Evolutionary conservation across 495 filamentous ascomycete genomes (phyloP).

Genomic region (Aspergillus nanangensis): DNA sequence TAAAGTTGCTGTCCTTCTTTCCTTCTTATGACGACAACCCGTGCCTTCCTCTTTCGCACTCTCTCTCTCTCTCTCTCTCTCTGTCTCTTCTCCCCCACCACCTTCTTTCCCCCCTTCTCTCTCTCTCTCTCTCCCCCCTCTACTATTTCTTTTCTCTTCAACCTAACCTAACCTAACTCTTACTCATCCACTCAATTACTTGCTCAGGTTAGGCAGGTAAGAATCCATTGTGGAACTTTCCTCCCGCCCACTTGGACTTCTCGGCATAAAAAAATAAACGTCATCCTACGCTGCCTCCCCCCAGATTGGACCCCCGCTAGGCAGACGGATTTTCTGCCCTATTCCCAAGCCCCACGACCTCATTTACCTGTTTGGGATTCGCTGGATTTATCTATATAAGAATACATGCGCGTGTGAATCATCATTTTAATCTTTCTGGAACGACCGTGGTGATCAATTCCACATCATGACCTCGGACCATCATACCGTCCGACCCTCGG

Average conservation of each 20-base stretch:
- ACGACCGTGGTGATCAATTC: constrained; percentile 5
- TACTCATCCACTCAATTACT: neutral
- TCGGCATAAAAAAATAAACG: constrained; percentile 6
- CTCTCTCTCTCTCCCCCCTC: constrained; percentile 2
- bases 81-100: neutral
- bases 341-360: constrained; percentile 5
- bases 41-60: neutral
- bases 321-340: constrained; percentile 22
- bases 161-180: neutral
- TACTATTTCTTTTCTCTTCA: neutral
- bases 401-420: neutral
- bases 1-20: too few species aligned
- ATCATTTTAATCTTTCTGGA: neutral
- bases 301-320: constrained; percentile 12
- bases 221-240: too few species aligned
- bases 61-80: constrained; percentile 1
- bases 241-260: neutral
- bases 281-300: constrained; percentile 11
- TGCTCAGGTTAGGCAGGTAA: too few species aligned
- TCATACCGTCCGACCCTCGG: constrained; percentile 3
- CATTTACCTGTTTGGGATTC: constrained; percentile 2
- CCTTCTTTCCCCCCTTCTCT: neutral
- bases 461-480: constrained; percentile 14
- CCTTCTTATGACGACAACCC: neutral
- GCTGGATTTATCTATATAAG: constrained; percentile 7